phyloP scores from a whole-genome alignment of 441 rosid genomes.

The Theobroma grandiflorum region DNA sequence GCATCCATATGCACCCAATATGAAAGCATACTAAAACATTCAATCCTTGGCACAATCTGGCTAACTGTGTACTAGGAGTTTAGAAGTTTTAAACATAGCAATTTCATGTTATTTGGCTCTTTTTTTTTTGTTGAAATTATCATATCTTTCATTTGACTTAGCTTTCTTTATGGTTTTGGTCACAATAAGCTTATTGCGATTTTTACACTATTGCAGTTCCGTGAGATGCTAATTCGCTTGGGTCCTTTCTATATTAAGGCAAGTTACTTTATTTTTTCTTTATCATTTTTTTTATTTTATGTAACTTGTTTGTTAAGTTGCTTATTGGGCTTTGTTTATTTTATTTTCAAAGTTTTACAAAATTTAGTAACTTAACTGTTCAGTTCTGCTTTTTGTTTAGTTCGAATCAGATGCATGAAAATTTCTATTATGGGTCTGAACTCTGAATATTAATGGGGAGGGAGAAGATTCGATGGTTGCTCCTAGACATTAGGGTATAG shows the following conservation, averaged over 20 bases:
- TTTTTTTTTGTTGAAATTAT: neutral
- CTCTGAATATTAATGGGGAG: conserved; percentile 8
- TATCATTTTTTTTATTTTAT: neutral
- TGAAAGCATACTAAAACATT: neutral
- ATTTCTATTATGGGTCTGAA: neutral
- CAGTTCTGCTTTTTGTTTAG: neutral
- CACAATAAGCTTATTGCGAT: neutral
- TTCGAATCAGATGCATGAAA: conserved; percentile 2
- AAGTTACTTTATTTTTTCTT: conserved; percentile 42
- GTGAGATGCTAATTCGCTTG: conserved; percentile 82
- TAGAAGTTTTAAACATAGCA: neutral
- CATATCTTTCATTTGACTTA: conserved; percentile 4
- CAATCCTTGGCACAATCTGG: neutral
- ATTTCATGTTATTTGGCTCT: neutral
- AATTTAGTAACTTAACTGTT: neutral
- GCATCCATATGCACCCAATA: neutral
- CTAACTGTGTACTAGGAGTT: neutral
- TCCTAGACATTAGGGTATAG: neutral
- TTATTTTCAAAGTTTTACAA: conserved; percentile 5
- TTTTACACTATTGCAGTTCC: conserved; percentile 67
- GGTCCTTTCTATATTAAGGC: conserved; percentile 98
- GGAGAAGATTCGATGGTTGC: neutral
- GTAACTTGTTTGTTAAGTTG: neutral
- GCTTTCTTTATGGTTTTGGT: conserved; percentile 26
- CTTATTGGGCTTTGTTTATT: conserved; percentile 11